Conservation (phyloP, 2,329 filamentous ascomycete species). For the Diaporthe australafricana region DNA sequence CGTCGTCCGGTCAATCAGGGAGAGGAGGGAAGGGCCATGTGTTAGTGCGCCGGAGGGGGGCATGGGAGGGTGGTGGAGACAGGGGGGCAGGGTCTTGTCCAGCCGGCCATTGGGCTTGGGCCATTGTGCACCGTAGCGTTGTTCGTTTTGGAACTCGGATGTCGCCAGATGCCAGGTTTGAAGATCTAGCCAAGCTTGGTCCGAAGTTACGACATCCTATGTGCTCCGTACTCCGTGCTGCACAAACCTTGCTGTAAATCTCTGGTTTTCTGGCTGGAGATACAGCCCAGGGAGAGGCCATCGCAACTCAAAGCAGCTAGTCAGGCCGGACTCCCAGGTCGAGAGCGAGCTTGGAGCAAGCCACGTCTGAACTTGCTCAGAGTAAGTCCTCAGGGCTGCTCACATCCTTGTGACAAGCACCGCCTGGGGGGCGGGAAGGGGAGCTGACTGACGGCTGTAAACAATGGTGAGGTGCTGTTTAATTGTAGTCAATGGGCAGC, state of each 20-base stretch:
- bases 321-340: neutral
- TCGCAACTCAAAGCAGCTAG: neutral
- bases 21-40: constrained; percentile 1
- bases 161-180: constrained; percentile 28
- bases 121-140: constrained; percentile 16
- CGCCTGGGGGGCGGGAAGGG: neutral
- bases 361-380: neutral
- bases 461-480: neutral
- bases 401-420: neutral
- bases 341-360: no score
- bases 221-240: neutral
- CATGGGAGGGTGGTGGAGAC: neutral
- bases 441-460: neutral
- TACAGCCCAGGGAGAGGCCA: neutral
- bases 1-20: constrained; percentile 26
- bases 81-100: neutral
- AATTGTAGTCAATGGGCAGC: neutral
- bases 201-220: constrained; percentile 14
- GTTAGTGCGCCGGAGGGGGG: neutral
- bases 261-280: neutral
- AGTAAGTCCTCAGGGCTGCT: neutral
- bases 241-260: neutral
- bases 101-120: neutral
- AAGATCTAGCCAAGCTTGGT: constrained; percentile 22
- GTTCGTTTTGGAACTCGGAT: constrained; percentile 26